These are phyloP conservation scores for Chalara sp. DNA, from an alignment of 2,329 filamentous ascomycete species.

Conservation along the genomic window DNA sequence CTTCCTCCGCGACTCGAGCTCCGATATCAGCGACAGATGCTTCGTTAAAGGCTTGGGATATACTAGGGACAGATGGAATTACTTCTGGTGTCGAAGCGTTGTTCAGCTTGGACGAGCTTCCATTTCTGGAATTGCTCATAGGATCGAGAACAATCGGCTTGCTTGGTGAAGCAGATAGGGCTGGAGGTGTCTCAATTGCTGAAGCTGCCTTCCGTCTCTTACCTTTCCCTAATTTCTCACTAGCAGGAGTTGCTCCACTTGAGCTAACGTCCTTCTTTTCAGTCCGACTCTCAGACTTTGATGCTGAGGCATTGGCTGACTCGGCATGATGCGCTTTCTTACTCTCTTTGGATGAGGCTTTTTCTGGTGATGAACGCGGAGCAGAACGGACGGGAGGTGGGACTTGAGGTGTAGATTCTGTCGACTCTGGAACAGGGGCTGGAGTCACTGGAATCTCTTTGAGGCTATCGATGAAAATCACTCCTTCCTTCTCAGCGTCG, in stretches of 20 bases:
- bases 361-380: constrained; percentile 21
- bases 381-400: constrained; percentile 20
- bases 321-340: constrained; percentile 20
- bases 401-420: constrained; percentile 10
- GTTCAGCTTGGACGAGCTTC: constrained; percentile 15
- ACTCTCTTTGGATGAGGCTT: constrained; percentile 17
- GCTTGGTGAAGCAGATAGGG: constrained; percentile 1
- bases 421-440: constrained; percentile 2
- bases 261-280: constrained; percentile 23
- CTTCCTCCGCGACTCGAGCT: constrained; percentile 38
- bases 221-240: constrained; percentile 57
- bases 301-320: constrained; percentile 7
- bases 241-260: constrained; percentile 20
- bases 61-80: constrained; percentile 3
- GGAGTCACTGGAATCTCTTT: constrained; percentile 35
- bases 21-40: constrained; percentile 40
- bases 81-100: constrained; percentile 11
- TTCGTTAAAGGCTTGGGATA: constrained; percentile 31
- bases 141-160: constrained; percentile 26
- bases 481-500: constrained; percentile 66
- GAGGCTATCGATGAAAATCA: constrained; percentile 64
- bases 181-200: constrained; percentile 3
- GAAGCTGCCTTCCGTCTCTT: constrained; percentile 62
- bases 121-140: constrained; percentile 23
- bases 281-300: constrained; percentile 32